Evolutionary conservation across 2,329 filamentous ascomycete species (phyloP).

Genomic region (Exophiala xenobiotica): DNA sequence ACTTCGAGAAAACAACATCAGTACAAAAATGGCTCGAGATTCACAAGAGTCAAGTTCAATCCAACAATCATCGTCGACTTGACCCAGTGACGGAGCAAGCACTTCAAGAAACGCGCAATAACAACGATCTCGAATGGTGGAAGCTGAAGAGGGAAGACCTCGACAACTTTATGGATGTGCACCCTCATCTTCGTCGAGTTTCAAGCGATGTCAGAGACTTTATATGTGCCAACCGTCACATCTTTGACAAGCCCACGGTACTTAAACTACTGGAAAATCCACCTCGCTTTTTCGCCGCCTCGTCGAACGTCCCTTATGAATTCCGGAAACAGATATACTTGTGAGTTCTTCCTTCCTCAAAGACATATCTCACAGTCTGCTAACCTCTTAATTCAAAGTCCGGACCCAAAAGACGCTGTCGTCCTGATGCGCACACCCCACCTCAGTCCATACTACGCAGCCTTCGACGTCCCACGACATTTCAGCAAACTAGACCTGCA

Average conservation of each 20-base stretch:
- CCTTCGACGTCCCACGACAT: constrained; percentile 84
- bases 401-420: constrained; percentile 69
- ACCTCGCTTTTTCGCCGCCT: constrained; percentile 22
- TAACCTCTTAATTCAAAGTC: constrained; percentile 47
- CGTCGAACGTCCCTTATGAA: constrained; percentile 32
- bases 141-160: constrained; percentile 25
- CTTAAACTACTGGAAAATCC: constrained; percentile 22
- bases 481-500: constrained; percentile 97
- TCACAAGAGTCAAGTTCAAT: background rate
- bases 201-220: constrained; percentile 23
- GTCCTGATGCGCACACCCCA: constrained; percentile 72
- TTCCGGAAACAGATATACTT: constrained; percentile 47
- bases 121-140: constrained; percentile 23
- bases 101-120: background rate
- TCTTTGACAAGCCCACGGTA: constrained; percentile 9
- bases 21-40: constrained; percentile 6
- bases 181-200: constrained; percentile 11
- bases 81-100: background rate
- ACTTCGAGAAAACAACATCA: constrained; percentile 5
- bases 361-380: background rate
- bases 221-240: constrained; percentile 11
- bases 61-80: background rate
- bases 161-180: constrained; percentile 26
- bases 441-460: constrained; percentile 76
- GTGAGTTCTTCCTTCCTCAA: constrained; percentile 35